A percentile compares a stretch with the other conserved stretches of the same genome.
These are phyloP conservation scores for Persicaria maculosa DNA, from an alignment of 148 eudicot genomes.

Conservation along the genomic window DNA sequence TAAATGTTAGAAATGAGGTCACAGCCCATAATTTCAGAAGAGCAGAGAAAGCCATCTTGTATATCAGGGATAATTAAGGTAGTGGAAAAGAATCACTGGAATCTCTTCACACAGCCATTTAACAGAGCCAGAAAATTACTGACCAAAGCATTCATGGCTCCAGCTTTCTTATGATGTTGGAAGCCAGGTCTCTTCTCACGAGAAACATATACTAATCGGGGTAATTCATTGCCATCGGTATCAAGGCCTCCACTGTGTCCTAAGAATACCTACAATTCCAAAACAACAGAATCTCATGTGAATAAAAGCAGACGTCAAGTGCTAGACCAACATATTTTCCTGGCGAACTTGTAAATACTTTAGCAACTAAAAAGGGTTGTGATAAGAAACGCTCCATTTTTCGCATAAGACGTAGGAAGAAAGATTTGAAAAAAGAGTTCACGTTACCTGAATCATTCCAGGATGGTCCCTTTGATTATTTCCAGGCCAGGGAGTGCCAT, in stretches of 20 bases:
- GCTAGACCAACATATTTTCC: too few species aligned
- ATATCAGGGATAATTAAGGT: constrained; percentile 1
- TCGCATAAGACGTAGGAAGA: background rate
- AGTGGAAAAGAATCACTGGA: background rate
- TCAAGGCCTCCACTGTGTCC: constrained; percentile 81
- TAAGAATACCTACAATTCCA: constrained; percentile 50
- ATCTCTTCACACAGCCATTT: background rate
- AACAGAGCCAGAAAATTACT: constrained; percentile 17
- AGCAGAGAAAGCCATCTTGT: constrained; percentile 3
- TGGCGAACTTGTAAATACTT: too few species aligned
- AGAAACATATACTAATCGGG: constrained; percentile 79
- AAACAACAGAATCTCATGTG: constrained; percentile 2
- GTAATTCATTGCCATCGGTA: constrained; percentile 62
- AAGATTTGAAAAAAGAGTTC: background rate
- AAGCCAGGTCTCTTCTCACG: constrained; percentile 93
- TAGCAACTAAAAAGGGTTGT: too few species aligned
- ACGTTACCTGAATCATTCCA: constrained; percentile 16
- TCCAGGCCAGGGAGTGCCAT: constrained; percentile 23
- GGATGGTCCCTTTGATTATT: constrained; percentile 19
- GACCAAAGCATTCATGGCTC: constrained; percentile 91
- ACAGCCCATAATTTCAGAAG: background rate
- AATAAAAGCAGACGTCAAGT: background rate
- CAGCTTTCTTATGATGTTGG: constrained; percentile 91
- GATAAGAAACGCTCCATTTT: too few species aligned
- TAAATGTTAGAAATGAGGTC: constrained; percentile 7